Evolutionary conservation across 176 grass and related monocot genomes (phyloP).

Genomic region (Avena eriantha): DNA sequence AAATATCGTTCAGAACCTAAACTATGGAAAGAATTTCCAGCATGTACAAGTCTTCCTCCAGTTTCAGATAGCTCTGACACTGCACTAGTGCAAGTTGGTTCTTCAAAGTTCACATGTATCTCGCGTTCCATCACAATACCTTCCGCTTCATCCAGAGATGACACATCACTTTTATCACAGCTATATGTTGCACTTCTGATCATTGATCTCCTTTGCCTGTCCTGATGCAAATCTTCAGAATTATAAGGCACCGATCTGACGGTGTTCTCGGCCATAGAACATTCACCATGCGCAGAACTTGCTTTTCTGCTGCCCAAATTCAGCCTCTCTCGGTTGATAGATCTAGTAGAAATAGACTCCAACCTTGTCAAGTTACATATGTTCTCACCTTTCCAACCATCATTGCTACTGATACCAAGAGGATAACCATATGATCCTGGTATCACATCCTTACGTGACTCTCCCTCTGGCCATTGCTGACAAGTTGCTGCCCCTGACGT

Average conservation of each 20-base stretch:
- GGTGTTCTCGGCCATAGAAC: constrained; percentile 53
- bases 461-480: constrained; percentile 23
- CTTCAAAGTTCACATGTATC: constrained; percentile 78
- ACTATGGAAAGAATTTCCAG: constrained; percentile 26
- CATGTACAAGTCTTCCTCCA: constrained; percentile 38
- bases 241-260: constrained; percentile 38
- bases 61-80: constrained; percentile 39
- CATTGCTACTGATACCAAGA: constrained; percentile 58
- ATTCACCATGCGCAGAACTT: constrained; percentile 41
- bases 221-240: constrained; percentile 28
- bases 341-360: constrained; percentile 59
- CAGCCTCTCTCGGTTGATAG: constrained; percentile 22
- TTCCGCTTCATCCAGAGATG: constrained; percentile 16
- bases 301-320: constrained; percentile 50
- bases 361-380: constrained; percentile 49
- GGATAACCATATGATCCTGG: constrained; percentile 29
- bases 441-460: constrained; percentile 25
- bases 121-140: constrained; percentile 28
- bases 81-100: constrained; percentile 40
- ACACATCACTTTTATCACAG: constrained; percentile 10
- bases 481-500: constrained; percentile 6
- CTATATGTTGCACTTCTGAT: constrained; percentile 17
- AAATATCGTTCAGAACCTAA: background rate
- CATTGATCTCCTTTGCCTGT: constrained; percentile 18
- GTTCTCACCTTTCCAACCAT: constrained; percentile 60